These are phyloP conservation scores for Sphaerobolus stellatus DNA, from an alignment of 1,284 basidiomycete genomes.

Conservation along the genomic window DNA sequence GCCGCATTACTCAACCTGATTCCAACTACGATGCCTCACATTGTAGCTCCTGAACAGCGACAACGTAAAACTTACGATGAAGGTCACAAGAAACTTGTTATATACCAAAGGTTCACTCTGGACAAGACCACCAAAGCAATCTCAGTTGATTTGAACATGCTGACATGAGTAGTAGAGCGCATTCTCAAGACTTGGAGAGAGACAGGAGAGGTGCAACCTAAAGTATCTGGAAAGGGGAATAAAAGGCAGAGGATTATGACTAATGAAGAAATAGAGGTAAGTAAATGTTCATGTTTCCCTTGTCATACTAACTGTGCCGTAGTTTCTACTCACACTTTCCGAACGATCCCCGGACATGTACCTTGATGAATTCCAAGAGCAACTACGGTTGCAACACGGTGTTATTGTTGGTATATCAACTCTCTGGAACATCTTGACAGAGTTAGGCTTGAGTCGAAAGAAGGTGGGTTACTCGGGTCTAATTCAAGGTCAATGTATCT, in stretches of 20 bases:
- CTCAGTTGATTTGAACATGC: neutral
- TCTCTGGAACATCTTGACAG: conserved; percentile 5
- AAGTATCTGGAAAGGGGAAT: neutral
- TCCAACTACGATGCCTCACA: too few relatives aligned
- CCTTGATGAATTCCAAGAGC: conserved; percentile 12
- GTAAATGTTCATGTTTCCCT: neutral
- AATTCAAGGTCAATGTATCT: neutral
- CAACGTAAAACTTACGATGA: neutral
- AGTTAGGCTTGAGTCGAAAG: conserved; percentile 4
- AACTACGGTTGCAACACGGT: conserved; percentile 1
- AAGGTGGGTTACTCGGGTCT: neutral
- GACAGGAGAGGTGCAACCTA: neutral
- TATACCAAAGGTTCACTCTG: neutral
- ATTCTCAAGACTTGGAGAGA: neutral
- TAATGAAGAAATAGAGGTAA: neutral
- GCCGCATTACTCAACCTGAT: too few relatives aligned
- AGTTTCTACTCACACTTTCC: conserved; percentile 9
- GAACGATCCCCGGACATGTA: conserved; percentile 11
- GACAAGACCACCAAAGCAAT: neutral
- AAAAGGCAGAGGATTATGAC: neutral
- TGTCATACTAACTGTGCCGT: neutral
- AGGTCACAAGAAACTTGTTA: neutral
- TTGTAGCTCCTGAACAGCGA: too few relatives aligned
- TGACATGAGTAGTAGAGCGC: neutral
- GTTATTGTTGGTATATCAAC: conserved; percentile 6